phyloP scores from a whole-genome alignment of 164 flowering plant genomes.

The Dillenia suffruticosa region DNA sequence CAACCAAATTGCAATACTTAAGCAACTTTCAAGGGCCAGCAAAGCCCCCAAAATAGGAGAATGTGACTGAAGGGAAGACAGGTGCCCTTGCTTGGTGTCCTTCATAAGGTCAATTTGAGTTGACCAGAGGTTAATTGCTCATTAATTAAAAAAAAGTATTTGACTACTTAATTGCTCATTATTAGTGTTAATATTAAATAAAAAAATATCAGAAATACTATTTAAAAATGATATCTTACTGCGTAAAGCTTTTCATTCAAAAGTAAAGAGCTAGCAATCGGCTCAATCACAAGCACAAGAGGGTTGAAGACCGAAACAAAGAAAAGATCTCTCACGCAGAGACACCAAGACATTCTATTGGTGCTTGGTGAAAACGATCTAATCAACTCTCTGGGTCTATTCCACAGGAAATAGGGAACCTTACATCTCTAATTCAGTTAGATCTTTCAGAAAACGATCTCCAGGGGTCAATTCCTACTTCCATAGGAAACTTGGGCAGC shows the following conservation, averaged over 20 bases:
- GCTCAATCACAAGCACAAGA: slow-evolving; percentile 45
- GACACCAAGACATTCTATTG: slow-evolving; percentile 46
- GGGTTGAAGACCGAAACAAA: slow-evolving; percentile 57
- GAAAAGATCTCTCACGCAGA: slow-evolving; percentile 44
- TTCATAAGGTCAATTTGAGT: slow-evolving; percentile 25
- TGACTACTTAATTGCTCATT: too few species aligned
- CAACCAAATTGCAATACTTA: slow-evolving; percentile 36
- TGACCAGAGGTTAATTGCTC: slow-evolving; percentile 42
- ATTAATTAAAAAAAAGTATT: too few species aligned
- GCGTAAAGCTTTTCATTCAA: slow-evolving; percentile 39
- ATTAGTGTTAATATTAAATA: too few species aligned
- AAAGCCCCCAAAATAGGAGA: slow-evolving; percentile 26
- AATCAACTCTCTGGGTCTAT: too few species aligned
- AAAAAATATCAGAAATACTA: too few species aligned
- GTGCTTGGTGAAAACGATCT: too few species aligned
- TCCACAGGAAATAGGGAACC: too few species aligned
- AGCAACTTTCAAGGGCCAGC: slow-evolving; percentile 27
- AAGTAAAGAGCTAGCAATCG: slow-evolving; percentile 34
- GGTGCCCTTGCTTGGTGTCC: neutral
- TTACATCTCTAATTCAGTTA: too few species aligned
- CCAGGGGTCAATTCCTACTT: too few species aligned
- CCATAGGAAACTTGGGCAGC: too few species aligned
- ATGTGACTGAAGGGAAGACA: slow-evolving; percentile 1
- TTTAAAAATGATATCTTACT: slow-evolving; percentile 28
- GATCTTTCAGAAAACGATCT: too few species aligned